phyloP scores from a whole-genome alignment of 2,329 filamentous ascomycete species.

The Hypoxylon sp. region DNA sequence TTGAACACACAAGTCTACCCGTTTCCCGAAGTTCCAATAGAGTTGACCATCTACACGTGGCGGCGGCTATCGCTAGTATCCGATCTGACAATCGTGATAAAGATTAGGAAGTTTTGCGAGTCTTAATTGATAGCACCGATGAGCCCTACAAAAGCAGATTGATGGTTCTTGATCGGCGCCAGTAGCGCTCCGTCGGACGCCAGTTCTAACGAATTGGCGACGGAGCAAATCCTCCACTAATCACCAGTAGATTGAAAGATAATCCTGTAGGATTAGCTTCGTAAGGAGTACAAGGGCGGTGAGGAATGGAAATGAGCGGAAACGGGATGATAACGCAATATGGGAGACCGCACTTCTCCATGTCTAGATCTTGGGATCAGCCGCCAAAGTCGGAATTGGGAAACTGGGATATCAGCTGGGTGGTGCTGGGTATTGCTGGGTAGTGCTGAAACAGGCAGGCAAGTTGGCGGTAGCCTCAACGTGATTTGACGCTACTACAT shows the following conservation, averaged over 20 bases:
- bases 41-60: slow-evolving; percentile 38
- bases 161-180: slow-evolving; percentile 30
- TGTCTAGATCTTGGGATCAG: slow-evolving; percentile 44
- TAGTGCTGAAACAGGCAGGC: slow-evolving; percentile 47
- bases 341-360: slow-evolving; percentile 42
- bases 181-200: slow-evolving; percentile 26
- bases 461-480: slow-evolving; percentile 37
- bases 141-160: slow-evolving; percentile 31
- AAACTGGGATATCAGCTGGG: slow-evolving; percentile 39
- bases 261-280: slow-evolving; percentile 37
- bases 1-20: slow-evolving; percentile 16
- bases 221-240: slow-evolving; percentile 41
- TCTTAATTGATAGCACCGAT: slow-evolving; percentile 1
- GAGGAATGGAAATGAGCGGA: slow-evolving; percentile 35
- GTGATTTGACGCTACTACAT: slow-evolving; percentile 35
- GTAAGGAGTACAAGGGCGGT: slow-evolving; percentile 37
- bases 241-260: slow-evolving; percentile 27
- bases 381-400: slow-evolving; percentile 37
- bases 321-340: slow-evolving; percentile 44
- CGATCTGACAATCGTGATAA: slow-evolving; percentile 12
- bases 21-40: slow-evolving; percentile 25
- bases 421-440: slow-evolving; percentile 3
- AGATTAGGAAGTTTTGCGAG: background rate
- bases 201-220: slow-evolving; percentile 25
- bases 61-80: slow-evolving; percentile 32